Evolutionary conservation across 2,329 filamentous ascomycete genomes (phyloP), one percentile per base, ranked within the genome.

Genomic region (Drechslerella stenobrocha): DNA sequence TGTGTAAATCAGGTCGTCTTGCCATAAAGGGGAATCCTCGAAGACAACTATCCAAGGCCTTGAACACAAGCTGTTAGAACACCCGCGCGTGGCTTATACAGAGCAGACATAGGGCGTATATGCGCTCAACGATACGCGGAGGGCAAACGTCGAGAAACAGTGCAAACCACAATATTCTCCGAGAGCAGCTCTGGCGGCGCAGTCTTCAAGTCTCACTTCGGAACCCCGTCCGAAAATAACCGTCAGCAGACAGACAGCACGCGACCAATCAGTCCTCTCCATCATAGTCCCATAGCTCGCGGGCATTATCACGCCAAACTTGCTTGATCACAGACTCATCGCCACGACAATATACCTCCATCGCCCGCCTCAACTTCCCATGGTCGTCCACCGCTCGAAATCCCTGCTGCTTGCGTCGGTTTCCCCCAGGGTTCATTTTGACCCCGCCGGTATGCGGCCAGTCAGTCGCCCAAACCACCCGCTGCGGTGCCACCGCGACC

Each of bases 371-470:
- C 47, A 55, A 57, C 52, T 42, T 59, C 32, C 22, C 58, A 9
- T 11, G 55, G 61, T 70, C 69, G 70, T 72, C 70, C 7, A 71
- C 52, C 18, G 34, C 44, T n/a, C 70, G 40, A 51, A 72, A 72
- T 30, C 71, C 71, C 50, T 73, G 72, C 32, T 66, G 7, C 8
- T 48, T 46, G 15, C 61, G 69, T 24, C 65, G 51, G 53, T 72
- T 67, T 1, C 72, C 72, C 9, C 60, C 64, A 3, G 71, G 71
- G 51, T 71, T 72, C 18, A 60, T 70, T 20, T 50, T 55, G 13
- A 70, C 71, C 11, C 72, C 71, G 22, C 70, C 70, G 18, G 70
- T 71, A 65, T 74, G 73, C 20, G 73, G 72, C 73, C 73, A 70
- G 28, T 70, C 69, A 35, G 64, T 70, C 20, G 69, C 69, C 69